phyloP scores from a whole-genome alignment of 441 rosid genomes.

The Hura crepitans region DNA sequence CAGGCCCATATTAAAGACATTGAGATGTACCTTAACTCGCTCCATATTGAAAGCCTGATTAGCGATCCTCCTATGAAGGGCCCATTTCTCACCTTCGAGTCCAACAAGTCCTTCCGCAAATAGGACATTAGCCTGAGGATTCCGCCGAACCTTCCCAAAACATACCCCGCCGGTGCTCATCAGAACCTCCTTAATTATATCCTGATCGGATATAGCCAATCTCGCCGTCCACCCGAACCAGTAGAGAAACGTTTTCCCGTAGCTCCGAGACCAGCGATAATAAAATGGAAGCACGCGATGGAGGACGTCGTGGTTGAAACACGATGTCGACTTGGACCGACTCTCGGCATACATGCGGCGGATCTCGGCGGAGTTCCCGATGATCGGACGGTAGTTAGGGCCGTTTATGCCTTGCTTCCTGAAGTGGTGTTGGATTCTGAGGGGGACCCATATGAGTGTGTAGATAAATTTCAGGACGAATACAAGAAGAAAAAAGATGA shows the following conservation, averaged over 20 bases:
- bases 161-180: slow-evolving; percentile 34
- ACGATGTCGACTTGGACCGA: slow-evolving; percentile 31
- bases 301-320: slow-evolving; percentile 33
- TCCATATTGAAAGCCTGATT: slow-evolving; percentile 58
- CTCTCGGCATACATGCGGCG: slow-evolving; percentile 38
- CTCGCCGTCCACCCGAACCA: slow-evolving; percentile 65
- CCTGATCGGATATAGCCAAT: slow-evolving; percentile 51
- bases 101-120: slow-evolving; percentile 64
- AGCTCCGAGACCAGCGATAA: slow-evolving; percentile 42
- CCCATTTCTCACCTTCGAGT: slow-evolving; percentile 62
- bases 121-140: slow-evolving; percentile 52
- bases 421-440: slow-evolving; percentile 49
- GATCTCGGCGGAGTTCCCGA: slow-evolving; percentile 49
- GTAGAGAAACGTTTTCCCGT: slow-evolving; percentile 53
- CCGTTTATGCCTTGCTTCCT: slow-evolving; percentile 36
- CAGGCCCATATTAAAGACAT: not conserved
- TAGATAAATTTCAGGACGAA: not conserved
- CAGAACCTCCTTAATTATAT: slow-evolving; percentile 45
- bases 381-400: slow-evolving; percentile 47
- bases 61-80: slow-evolving; percentile 52
- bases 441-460: slow-evolving; percentile 39
- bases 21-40: slow-evolving; percentile 49
- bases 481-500: not conserved
- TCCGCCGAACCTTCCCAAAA: slow-evolving; percentile 33
- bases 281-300: slow-evolving; percentile 43